phyloP scores from a whole-genome alignment of 768 basidiomycete species.

The Amanita thiersii region DNA sequence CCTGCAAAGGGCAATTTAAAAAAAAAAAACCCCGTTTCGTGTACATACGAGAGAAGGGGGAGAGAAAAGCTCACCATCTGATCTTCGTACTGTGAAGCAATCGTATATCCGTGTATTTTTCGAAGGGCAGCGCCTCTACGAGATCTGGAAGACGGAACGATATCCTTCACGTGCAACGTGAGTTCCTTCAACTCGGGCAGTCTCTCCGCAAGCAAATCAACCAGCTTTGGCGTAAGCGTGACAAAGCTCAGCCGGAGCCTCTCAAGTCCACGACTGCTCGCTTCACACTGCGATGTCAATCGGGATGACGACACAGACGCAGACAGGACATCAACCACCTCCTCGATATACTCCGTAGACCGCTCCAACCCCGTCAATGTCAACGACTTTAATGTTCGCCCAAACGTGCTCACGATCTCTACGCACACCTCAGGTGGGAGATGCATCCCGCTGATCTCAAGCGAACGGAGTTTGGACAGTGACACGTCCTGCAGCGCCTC shows the following conservation, averaged over 20 bases:
- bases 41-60: background rate
- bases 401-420: constrained; percentile 24
- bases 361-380: constrained; percentile 32
- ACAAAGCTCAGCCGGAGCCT: constrained; percentile 31
- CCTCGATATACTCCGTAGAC: constrained; percentile 25
- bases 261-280: constrained; percentile 16
- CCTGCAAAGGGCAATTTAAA: constrained; percentile 10
- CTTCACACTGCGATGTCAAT: constrained; percentile 14
- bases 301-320: no score
- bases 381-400: constrained; percentile 24
- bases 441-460: constrained; percentile 27
- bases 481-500: constrained; percentile 19
- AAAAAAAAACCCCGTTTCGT: no score
- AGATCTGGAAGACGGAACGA: constrained; percentile 19
- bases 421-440: constrained; percentile 29
- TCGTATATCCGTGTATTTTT: background rate
- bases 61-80: constrained; percentile 1
- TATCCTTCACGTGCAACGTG: constrained; percentile 30
- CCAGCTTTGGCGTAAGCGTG: constrained; percentile 30
- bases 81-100: background rate
- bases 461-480: constrained; percentile 19
- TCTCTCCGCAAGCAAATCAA: constrained; percentile 31
- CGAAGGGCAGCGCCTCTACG: background rate
- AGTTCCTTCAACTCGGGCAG: constrained; percentile 26
- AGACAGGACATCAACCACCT: no score